phyloP scores from a whole-genome alignment of 2,329 filamentous ascomycete species.

The Verticillium longisporum region DNA sequence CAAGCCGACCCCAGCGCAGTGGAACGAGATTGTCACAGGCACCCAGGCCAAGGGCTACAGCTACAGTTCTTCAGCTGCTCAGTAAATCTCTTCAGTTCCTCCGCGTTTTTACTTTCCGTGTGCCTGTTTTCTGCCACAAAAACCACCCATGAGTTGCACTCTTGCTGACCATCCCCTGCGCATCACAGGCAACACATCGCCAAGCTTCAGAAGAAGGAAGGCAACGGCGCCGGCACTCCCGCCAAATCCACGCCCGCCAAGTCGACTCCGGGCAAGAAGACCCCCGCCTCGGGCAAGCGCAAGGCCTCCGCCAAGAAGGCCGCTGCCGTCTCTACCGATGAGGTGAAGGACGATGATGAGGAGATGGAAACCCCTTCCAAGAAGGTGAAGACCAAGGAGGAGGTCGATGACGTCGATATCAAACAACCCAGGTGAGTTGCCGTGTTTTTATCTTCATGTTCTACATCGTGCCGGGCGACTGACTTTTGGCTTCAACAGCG shows the following conservation, averaged over 20 bases:
- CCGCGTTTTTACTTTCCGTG: not conserved
- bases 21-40: slow-evolving; percentile 21
- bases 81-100: slow-evolving; percentile 21
- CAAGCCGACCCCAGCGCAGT: slow-evolving; percentile 24
- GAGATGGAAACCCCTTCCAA: not conserved
- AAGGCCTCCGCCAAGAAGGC: slow-evolving; percentile 14
- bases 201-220: slow-evolving; percentile 29
- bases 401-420: slow-evolving; percentile 16
- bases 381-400: slow-evolving; percentile 7
- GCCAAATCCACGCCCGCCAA: not conserved
- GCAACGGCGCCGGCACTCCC: slow-evolving; percentile 19
- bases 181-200: slow-evolving; percentile 35
- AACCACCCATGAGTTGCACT: no score
- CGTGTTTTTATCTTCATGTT: not conserved
- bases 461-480: not conserved
- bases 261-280: slow-evolving; percentile 8
- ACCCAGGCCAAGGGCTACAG: slow-evolving; percentile 27
- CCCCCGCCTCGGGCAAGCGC: slow-evolving; percentile 11
- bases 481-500: not conserved
- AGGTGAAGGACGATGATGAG: not conserved
- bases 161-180: slow-evolving; percentile 6
- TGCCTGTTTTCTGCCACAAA: not conserved
- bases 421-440: slow-evolving; percentile 11
- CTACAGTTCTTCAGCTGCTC: slow-evolving; percentile 31
- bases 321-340: slow-evolving; percentile 1